A percentile compares a stretch with the other conserved stretches of the same genome.
These are phyloP conservation scores for Rosa multiflora DNA, from an alignment of 306 rosid species.

Conservation along the genomic window DNA sequence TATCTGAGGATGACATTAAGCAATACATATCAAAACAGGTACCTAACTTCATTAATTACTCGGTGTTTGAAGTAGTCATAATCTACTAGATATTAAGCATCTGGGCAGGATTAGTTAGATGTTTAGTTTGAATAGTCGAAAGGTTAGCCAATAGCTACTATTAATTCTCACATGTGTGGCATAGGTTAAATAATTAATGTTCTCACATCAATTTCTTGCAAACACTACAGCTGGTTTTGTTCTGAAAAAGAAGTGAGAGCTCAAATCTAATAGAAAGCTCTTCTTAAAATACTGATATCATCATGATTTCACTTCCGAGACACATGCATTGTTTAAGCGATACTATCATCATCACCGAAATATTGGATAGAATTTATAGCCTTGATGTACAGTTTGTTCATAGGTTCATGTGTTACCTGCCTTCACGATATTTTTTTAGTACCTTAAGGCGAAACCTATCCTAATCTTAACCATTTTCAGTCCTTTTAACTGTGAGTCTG, in stretches of 20 bases:
- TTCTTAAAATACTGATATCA: background rate
- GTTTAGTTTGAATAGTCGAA: background rate
- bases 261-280: background rate
- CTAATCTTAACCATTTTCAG: background rate
- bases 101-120: background rate
- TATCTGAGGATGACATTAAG: slow-evolving; percentile 70
- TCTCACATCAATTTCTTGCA: background rate
- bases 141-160: background rate
- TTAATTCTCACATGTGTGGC: background rate
- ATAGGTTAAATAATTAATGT: too few species aligned
- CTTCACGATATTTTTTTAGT: background rate
- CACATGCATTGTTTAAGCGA: background rate
- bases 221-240: background rate
- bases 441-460: background rate
- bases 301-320: background rate
- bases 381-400: background rate
- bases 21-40: slow-evolving; percentile 80
- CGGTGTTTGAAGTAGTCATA: background rate
- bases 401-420: background rate
- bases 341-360: background rate
- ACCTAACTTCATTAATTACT: background rate
- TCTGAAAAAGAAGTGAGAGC: background rate
- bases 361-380: background rate
- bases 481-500: background rate
- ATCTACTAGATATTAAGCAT: background rate